Evolutionary conservation across 2,329 filamentous ascomycete genomes (phyloP), one percentile per base, ranked within the genome.

Genomic region (Xylaria hypoxylon): DNA sequence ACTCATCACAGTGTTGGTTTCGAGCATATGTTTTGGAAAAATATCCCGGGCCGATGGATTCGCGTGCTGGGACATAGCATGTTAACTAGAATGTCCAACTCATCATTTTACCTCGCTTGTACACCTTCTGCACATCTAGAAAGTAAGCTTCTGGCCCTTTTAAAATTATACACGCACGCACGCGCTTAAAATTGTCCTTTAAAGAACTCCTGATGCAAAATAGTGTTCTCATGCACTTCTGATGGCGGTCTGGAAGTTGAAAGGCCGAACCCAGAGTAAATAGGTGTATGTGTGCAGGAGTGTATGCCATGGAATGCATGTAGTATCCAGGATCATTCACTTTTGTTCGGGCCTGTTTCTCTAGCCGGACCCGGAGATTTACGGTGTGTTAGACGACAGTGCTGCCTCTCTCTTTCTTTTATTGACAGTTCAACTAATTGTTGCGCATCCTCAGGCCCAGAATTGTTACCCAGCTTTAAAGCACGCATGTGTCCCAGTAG

Each of bases 281-380:
- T 45, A 35, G 38, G 48, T 52, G 48, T 38, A 53, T 52, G n/a
- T 13, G 35, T 33, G 58, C 56, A 50, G 28, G 22, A 42, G 15
- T 19, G 24, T 40, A 44, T 31, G 22, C 57, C 3, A 19, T 22
- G 57, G 19, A 48, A 53, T 42, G 38, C 38, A 61, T 40, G 15
- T 13, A 28, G 10, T n/a, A 52, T 31, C 26, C 2, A 53, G 58
- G 26, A 44, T 51, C 28, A 19, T 11, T 35, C 35, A 35, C n/a
- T 52, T 42, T 28, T 5, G 5, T 44, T 33, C 35, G 8, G 17
- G 5, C 10, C 13, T 35, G 22, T 2, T 50, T n/a, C 11, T 15
- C 7, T 11, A 3, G 2, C 7, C 22, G 17, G 5, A 2, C 1
- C 26, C 2, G 11, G 35, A 7, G n/a, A 24, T 6, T 10, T n/a